Evolutionary conservation across 2,329 filamentous ascomycete genomes (phyloP), one percentile per base, ranked within the genome.

Genomic region (Sporothrix luriei): DNA sequence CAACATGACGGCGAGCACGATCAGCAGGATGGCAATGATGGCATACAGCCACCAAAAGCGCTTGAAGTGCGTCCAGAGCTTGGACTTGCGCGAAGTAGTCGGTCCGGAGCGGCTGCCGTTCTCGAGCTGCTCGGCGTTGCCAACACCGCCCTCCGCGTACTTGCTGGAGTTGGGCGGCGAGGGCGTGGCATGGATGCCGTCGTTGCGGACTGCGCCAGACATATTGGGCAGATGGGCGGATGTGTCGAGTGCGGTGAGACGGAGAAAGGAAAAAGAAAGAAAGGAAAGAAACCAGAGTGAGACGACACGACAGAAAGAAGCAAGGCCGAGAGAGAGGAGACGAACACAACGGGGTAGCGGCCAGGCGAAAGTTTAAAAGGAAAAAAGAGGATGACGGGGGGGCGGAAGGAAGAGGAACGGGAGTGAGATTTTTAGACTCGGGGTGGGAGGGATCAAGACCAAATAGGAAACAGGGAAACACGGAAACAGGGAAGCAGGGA

Each of bases 31-130:
- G 66, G 87, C 76, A 19, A 81, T 76, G 70, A 90, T 79, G 70
- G 89, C 76, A 74, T 88, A 82, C 72, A 82, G 74, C 87, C 88
- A 90, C 88, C 88, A 90, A 74, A 84, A 88, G 73, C 80, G 82
- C 75, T 78, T 82, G 76, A 83, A 84, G 76, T 87, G 85, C 13
- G 7, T 48, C 6, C 46, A 21, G 52, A 68, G 21, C 29, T 68
- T 52, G 40, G 40, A 14, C 40, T 33, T 33, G 33, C 33, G 33
- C 33, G 33, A 33, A 33, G 6, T 7, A 33, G 33, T 5, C 33
- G 33, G 6, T 33, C 33, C 9, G 33, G 33, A 11, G 26, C 7
- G n/a, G 38, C 26, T 51, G 51, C 21, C 21, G 51, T 19, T 10
- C 49, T 26, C 64, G 49, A 66, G 24, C 48, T 66, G 64, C 11